Base-by-base conservation (phyloP, 1,284 basidiomycete genomes). In the Flammula alnicola region DNA sequence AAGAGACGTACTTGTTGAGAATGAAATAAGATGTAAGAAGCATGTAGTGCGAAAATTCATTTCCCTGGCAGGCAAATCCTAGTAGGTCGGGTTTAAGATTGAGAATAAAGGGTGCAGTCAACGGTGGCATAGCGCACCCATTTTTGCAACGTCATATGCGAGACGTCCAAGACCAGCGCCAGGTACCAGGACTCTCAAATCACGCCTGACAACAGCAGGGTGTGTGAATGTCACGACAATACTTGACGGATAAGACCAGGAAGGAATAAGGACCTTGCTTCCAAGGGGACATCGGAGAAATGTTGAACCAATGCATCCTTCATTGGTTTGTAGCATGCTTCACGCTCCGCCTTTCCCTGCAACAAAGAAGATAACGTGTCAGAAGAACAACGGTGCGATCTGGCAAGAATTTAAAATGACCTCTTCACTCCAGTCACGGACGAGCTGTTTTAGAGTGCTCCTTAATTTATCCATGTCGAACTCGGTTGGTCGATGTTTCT, bases 31-130 rank as follows among this genome's bases (percentile, higher is more conserved):
- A 93, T 1, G 87, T 77, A 1, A 95, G 79, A 7, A 95, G 78
- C 93, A 95, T 96, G 70, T 92, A 94, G 55, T 94, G 90, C 26
- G 91, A 94, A 65, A 95, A 96, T 68, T 97, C 95, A 65, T 96
- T 97, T 7, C 90, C 94, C 68, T 95, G 92, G 50, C 87, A 89
- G 3, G 87, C 71, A 59, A 94, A 95, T 7, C 91, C 93, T 93
- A 19, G 16, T 19, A 16, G 19, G 22, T n/a, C n/a, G n/a, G 22
- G 26, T 36, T 26, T 29, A 42, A 12, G 9, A 14, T 25, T 10
- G 14, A 27, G 17, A 29, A 27, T 29, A 27, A 8, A 20, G 16
- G 3, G 14, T 9, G 26, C 8, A 23, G 19, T 7, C 5, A 40
- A 30, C 12, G 23, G 19, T 8, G 4, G 29, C 27, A 6, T 14